Base-by-base conservation (phyloP, 2,329 filamentous ascomycete species). In the Pyrenochaeta sp. region DNA sequence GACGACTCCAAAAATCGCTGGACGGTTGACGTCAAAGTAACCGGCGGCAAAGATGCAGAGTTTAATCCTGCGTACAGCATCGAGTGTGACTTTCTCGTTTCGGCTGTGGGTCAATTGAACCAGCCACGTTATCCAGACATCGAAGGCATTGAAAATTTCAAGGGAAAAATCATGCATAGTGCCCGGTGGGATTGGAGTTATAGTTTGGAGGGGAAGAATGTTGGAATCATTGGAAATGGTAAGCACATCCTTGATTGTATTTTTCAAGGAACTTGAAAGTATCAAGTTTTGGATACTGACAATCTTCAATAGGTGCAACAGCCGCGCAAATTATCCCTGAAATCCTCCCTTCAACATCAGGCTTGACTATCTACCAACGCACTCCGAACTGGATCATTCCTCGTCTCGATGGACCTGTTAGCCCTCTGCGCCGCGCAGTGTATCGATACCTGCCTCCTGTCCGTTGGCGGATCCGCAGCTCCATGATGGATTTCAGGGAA, bases 151-250 rank as follows among this genome's bases (percentile, higher is more conserved):
- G 71, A 79, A 0, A 69, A 74, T 5, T 85, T 83, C 51, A 68
- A 78, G 35, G 82, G 83, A 2, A 84, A 83, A 68, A 73, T 79
- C 49, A 84, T 82, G 77, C 84, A 87, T 56, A 82, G 80, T 2
- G 83, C 84, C 4, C 69, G 83, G n/a, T 87, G 84, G 83, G 83
- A 87, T 54, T 85, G 83, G 82, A 82, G 77, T 37, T 85, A 84
- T 56, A 77, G 81, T 44, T 61, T 85, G n/a, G 68, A 73, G 27
- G 82, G 77, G 7, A 86, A 86, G 73, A 80, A 78, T 45, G 79
- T 87, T 35, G 85, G 80, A 0, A 70, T 87, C n/a, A 81, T 88
- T 32, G 85, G 85, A 2, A 87, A 85, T 64, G 84, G 82, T 80
- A 61, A 27, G 9, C 23, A 27, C 23, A n/a, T 27, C 23, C 23